Conservation (phyloP, 2,329 filamentous ascomycete species). For the Talaromyces sp. region DNA sequence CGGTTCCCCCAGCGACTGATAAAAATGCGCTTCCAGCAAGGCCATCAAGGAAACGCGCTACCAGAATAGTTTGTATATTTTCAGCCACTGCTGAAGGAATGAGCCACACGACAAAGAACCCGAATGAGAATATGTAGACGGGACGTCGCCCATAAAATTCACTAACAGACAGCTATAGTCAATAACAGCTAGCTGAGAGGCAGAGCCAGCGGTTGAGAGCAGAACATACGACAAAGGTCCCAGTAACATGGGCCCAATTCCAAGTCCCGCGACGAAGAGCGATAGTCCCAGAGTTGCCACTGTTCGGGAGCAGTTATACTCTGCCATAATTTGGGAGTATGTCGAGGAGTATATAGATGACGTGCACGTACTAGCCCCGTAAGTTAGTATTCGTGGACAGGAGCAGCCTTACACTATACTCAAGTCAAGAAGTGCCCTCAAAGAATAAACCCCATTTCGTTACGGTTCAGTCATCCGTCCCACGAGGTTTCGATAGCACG, state of each 20-base stretch:
- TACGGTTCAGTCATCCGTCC: too few species aligned
- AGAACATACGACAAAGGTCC: constrained; percentile 54
- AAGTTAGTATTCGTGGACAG: constrained; percentile 36
- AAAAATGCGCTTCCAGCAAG: constrained; percentile 51
- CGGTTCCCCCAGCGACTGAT: constrained; percentile 46
- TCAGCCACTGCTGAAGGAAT: constrained; percentile 75
- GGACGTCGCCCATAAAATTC: constrained; percentile 76
- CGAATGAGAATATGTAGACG: constrained; percentile 83
- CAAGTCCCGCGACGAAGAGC: constrained; percentile 76
- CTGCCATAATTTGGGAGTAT: background rate
- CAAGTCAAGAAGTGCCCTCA: too few species aligned
- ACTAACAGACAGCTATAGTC: too few species aligned
- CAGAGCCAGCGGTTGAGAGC: constrained; percentile 39
- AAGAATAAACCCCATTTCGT: too few species aligned
- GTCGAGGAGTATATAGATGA: background rate
- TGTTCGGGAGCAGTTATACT: background rate
- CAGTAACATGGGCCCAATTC: constrained; percentile 61
- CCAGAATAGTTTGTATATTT: constrained; percentile 76
- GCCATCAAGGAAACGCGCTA: constrained; percentile 69
- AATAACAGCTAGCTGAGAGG: too few species aligned
- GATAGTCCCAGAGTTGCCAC: constrained; percentile 79
- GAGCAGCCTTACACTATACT: too few species aligned
- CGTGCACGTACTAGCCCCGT: background rate
- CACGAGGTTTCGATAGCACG: too few species aligned
- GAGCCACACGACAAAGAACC: constrained; percentile 42